Evolutionary conservation across 129 eudicot species (phyloP).

Genomic region (Scalesia atractyloides): DNA sequence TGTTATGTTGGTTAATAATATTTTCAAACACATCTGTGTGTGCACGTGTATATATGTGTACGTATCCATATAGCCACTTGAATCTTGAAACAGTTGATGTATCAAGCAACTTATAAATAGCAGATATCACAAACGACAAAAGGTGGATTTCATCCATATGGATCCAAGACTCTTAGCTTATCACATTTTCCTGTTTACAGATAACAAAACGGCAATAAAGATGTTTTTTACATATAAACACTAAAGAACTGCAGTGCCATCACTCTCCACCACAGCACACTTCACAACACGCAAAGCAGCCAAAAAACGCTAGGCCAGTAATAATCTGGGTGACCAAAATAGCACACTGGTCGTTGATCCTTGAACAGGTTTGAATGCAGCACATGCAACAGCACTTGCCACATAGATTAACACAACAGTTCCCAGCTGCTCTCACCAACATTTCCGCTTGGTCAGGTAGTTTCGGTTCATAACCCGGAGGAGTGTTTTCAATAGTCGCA

Average conservation of each 20-base stretch:
- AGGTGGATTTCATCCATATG: not conserved
- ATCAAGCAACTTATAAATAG: too few species aligned
- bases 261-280: conserved; percentile 48
- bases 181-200: conserved; percentile 12
- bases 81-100: too few species aligned
- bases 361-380: conserved; percentile 62
- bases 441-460: conserved; percentile 73
- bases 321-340: conserved; percentile 65
- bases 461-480: conserved; percentile 64
- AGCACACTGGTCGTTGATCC: conserved; percentile 67
- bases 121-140: too few species aligned
- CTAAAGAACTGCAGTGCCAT: not conserved
- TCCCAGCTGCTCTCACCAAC: conserved; percentile 69
- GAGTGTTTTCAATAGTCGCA: conserved; percentile 76
- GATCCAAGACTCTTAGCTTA: conserved; percentile 5
- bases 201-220: not conserved
- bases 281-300: conserved; percentile 69
- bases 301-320: conserved; percentile 64
- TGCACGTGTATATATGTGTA: too few species aligned
- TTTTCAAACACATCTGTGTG: too few species aligned
- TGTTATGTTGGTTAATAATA: too few species aligned
- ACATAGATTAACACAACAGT: conserved; percentile 66
- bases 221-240: conserved; percentile 10
- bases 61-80: too few species aligned
- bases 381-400: conserved; percentile 80